Conservation (phyloP, 2,329 filamentous ascomycete genomes). For the Verticillium alfalfae region DNA sequence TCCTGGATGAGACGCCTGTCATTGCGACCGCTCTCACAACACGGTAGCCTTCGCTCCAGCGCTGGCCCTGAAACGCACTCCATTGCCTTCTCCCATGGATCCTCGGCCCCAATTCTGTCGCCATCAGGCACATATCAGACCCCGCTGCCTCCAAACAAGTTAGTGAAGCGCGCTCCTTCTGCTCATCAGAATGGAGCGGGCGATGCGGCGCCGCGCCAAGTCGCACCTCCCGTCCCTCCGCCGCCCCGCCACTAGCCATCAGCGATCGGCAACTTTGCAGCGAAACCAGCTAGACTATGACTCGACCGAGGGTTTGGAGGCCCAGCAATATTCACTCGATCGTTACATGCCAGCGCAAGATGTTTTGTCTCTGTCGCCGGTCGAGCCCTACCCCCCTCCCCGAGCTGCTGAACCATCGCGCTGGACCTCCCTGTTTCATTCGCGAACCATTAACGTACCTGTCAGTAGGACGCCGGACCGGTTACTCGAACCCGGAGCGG, state of each 20-base stretch:
- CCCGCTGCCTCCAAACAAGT: conserved; percentile 62
- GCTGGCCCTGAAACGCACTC: conserved; percentile 61
- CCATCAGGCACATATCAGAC: conserved; percentile 28
- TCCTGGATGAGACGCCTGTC: conserved; percentile 73
- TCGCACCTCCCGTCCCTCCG: conserved; percentile 62
- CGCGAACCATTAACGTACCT: conserved; percentile 23
- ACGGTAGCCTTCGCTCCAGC: conserved; percentile 60
- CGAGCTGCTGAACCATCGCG: conserved; percentile 14
- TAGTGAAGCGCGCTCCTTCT: conserved; percentile 68
- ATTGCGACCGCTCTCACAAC: conserved; percentile 57
- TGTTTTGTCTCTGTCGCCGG: neutral
- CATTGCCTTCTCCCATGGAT: conserved; percentile 60
- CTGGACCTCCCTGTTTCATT: conserved; percentile 57
- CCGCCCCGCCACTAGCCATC: conserved; percentile 73
- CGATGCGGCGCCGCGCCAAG: conserved; percentile 43
- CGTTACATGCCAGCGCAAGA: conserved; percentile 1
- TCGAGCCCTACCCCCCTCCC: neutral
- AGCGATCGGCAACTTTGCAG: conserved; percentile 66
- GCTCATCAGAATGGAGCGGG: conserved; percentile 36
- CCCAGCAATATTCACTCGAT: conserved; percentile 11
- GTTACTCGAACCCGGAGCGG: conserved; percentile 19
- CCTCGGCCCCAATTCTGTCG: conserved; percentile 57
- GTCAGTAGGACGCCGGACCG: conserved; percentile 19
- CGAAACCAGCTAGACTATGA: conserved; percentile 33
- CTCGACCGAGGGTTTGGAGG: conserved; percentile 8